phyloP scores from a whole-genome alignment of 768 basidiomycete species.

The Amanita rimosa region DNA sequence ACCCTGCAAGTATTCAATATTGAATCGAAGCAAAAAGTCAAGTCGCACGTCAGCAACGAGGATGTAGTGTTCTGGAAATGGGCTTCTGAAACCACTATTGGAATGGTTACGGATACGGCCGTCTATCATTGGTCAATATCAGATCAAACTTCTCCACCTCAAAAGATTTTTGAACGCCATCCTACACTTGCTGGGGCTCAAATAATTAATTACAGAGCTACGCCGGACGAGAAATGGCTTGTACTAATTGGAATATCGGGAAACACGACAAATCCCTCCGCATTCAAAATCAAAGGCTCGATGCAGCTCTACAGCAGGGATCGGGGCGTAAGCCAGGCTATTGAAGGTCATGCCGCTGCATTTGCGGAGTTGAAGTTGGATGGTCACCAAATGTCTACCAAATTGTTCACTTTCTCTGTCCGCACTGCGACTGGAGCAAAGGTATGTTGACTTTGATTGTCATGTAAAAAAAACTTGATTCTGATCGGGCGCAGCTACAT shows the following conservation, averaged over 20 bases:
- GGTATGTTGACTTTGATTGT: constrained; percentile 33
- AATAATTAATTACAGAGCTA: constrained; percentile 96
- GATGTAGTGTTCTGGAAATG: constrained; percentile 99
- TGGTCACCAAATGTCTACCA: constrained; percentile 74
- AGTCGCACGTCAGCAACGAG: constrained; percentile 87
- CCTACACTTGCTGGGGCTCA: constrained; percentile 88
- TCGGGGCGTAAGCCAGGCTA: constrained; percentile 90
- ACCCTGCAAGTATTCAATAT: constrained; percentile 98
- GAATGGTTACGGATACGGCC: constrained; percentile 88
- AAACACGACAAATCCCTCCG: constrained; percentile 84
- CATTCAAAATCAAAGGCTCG: constrained; percentile 97
- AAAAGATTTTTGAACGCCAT: constrained; percentile 96
- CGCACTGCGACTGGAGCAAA: constrained; percentile 97
- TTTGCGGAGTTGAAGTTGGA: constrained; percentile 91
- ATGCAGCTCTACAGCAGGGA: constrained; percentile 97
- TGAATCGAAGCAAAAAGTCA: constrained; percentile 95
- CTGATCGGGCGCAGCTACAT: constrained; percentile 57
- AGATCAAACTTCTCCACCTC: constrained; percentile 60
- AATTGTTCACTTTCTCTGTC: constrained; percentile 92
- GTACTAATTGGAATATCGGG: constrained; percentile 93
- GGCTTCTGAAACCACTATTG: constrained; percentile 85
- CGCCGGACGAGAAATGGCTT: constrained; percentile 93
- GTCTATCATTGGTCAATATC: constrained; percentile 86
- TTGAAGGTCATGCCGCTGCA: constrained; percentile 96
- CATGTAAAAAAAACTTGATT: constrained; percentile 2